Conservation (phyloP, 2,329 filamentous ascomycete species). For the Botrytis cinerea region DNA sequence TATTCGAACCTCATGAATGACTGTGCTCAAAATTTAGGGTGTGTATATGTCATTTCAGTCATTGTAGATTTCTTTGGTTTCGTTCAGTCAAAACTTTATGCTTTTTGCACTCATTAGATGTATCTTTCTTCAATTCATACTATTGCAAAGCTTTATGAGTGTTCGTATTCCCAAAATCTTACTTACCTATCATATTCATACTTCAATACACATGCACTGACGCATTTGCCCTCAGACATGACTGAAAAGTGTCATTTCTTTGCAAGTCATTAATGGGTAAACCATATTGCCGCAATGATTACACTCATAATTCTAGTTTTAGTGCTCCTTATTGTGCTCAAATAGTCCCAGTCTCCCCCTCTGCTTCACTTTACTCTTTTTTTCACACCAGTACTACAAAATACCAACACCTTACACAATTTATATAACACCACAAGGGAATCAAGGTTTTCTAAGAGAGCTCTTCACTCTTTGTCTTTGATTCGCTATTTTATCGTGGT, state of each 20-base stretch:
- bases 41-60: background rate
- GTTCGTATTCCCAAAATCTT: rapidly evolving
- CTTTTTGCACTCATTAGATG: background rate
- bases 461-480: background rate
- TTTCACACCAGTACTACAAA: background rate
- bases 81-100: background rate
- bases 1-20: too few species aligned
- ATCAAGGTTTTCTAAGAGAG: background rate
- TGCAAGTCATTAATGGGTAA: background rate
- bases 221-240: rapidly evolving
- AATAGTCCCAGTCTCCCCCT: background rate
- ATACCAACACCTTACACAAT: too few species aligned
- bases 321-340: background rate
- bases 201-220: background rate
- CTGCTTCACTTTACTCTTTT: background rate
- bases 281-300: background rate
- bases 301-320: background rate
- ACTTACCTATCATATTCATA: background rate
- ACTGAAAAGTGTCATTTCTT: background rate
- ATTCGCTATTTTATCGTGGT: background rate
- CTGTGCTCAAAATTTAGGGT: too few species aligned
- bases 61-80: background rate
- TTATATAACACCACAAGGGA: background rate
- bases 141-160: rapidly evolving
- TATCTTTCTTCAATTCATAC: background rate